These are phyloP conservation scores for Piper longum DNA, from an alignment of 164 flowering plant species.

Conservation along the genomic window DNA sequence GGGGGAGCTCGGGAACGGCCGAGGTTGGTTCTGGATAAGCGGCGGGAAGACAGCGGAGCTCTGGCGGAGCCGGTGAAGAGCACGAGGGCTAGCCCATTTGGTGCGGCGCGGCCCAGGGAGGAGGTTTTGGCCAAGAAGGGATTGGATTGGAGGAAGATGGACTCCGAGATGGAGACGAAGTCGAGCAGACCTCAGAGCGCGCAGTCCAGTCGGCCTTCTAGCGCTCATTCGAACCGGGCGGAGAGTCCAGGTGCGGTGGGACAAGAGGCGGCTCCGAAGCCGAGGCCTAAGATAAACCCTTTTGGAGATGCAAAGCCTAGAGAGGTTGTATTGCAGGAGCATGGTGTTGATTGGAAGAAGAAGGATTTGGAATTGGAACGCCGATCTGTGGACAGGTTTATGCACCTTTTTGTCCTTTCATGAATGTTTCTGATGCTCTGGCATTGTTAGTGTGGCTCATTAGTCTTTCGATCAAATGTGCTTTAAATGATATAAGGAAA, in stretches of 20 bases:
- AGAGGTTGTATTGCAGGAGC: slow-evolving; percentile 59
- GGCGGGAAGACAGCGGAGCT: slow-evolving; percentile 15
- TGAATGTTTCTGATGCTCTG: too few relatives aligned
- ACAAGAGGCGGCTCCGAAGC: slow-evolving; percentile 25
- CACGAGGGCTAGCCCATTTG: slow-evolving; percentile 61
- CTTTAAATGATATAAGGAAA: too few relatives aligned
- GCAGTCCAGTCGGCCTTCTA: slow-evolving; percentile 74
- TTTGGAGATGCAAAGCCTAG: slow-evolving; percentile 96
- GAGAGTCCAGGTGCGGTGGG: slow-evolving; percentile 24
- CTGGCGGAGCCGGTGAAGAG: slow-evolving; percentile 24
- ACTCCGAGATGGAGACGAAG: slow-evolving; percentile 43
- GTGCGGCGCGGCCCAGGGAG: slow-evolving; percentile 83
- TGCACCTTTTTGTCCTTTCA: neutral
- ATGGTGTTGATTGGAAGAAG: slow-evolving; percentile 86
- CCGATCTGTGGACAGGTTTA: slow-evolving; percentile 56
- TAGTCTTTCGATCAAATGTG: neutral
- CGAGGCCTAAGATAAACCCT: slow-evolving; percentile 69
- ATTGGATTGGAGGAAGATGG: slow-evolving; percentile 71
- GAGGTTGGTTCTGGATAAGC: slow-evolving; percentile 42
- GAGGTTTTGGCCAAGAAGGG: slow-evolving; percentile 86
- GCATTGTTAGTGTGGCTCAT: too few relatives aligned
- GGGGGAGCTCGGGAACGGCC: slow-evolving; percentile 29
- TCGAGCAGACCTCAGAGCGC: slow-evolving; percentile 62
- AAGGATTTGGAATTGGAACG: slow-evolving; percentile 77
- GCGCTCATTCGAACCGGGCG: slow-evolving; percentile 55